Evolutionary conservation across 805 yeast species (phyloP).

Genomic region (Nakazawaea peltata): DNA sequence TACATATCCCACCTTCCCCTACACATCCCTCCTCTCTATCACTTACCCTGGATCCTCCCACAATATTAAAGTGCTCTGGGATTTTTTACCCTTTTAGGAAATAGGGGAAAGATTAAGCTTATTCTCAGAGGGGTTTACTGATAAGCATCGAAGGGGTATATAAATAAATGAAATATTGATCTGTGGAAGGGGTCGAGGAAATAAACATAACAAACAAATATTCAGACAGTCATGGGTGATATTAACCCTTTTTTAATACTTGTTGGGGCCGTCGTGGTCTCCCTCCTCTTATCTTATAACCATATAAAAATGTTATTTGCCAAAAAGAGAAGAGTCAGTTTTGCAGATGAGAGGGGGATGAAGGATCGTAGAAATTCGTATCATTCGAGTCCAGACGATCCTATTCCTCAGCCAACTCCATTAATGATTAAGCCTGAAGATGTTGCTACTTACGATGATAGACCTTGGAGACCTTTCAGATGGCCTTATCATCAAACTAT

Average conservation of each 20-base stretch:
- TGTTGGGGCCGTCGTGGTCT: background rate
- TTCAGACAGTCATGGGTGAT: too few relatives aligned
- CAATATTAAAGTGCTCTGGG: too few relatives aligned
- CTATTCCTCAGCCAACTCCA: constrained; percentile 44
- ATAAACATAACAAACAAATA: too few relatives aligned
- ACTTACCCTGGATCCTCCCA: too few relatives aligned
- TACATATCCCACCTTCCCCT: too few relatives aligned
- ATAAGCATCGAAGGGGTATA: too few relatives aligned
- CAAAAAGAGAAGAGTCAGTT: background rate
- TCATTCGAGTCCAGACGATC: constrained; percentile 15
- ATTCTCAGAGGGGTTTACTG: too few relatives aligned
- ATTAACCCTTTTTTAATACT: constrained; percentile 1
- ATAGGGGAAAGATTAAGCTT: too few relatives aligned
- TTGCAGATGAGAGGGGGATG: background rate
- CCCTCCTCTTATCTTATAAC: constrained; percentile 5
- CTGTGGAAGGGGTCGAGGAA: too few relatives aligned
- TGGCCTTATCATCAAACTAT: constrained; percentile 79
- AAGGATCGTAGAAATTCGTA: constrained; percentile 7
- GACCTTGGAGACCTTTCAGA: constrained; percentile 78
- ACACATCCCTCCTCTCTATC: too few relatives aligned
- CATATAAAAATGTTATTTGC: background rate
- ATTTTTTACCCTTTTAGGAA: too few relatives aligned
- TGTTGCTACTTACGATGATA: constrained; percentile 55
- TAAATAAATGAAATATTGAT: background rate
- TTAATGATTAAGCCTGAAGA: constrained; percentile 59